Conservation (phyloP, 805 yeast species). For the Lachancea fermentati region DNA sequence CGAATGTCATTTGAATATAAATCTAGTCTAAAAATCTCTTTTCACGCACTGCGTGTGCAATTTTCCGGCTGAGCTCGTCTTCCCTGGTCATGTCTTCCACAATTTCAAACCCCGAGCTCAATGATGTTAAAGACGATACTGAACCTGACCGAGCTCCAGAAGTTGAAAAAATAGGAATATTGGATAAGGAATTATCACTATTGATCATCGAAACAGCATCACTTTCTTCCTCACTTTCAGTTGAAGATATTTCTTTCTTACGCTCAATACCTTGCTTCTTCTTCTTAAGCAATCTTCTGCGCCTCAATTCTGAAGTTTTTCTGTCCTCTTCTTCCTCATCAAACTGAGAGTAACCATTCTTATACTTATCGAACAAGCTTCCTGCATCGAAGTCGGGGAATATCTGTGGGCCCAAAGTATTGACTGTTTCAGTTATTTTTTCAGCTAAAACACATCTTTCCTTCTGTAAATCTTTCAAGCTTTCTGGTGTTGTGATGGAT, state of each 20-base stretch:
- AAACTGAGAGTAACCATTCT: conserved; percentile 16
- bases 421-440: conserved; percentile 74
- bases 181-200: conserved; percentile 35
- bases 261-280: conserved; percentile 15
- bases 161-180: conserved; percentile 41
- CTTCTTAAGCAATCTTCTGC: conserved; percentile 33
- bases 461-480: conserved; percentile 52
- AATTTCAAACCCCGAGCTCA: conserved; percentile 25
- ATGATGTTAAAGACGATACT: conserved; percentile 19
- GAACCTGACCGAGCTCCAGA: conserved; percentile 29
- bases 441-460: conserved; percentile 57
- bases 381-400: conserved; percentile 74
- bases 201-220: conserved; percentile 41
- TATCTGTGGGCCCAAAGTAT: conserved; percentile 74
- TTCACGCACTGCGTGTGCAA: conserved; percentile 26
- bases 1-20: not conserved
- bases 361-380: conserved; percentile 21
- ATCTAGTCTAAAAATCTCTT: conserved; percentile 11
- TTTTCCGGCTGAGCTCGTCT: conserved; percentile 13
- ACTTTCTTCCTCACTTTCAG: conserved; percentile 11
- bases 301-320: conserved; percentile 34
- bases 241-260: conserved; percentile 2
- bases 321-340: conserved; percentile 32
- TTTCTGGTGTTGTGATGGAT: conserved; percentile 52
- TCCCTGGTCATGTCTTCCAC: conserved; percentile 9